Conservation (phyloP, 306 rosid genomes). For the Acacia acuminata region DNA sequence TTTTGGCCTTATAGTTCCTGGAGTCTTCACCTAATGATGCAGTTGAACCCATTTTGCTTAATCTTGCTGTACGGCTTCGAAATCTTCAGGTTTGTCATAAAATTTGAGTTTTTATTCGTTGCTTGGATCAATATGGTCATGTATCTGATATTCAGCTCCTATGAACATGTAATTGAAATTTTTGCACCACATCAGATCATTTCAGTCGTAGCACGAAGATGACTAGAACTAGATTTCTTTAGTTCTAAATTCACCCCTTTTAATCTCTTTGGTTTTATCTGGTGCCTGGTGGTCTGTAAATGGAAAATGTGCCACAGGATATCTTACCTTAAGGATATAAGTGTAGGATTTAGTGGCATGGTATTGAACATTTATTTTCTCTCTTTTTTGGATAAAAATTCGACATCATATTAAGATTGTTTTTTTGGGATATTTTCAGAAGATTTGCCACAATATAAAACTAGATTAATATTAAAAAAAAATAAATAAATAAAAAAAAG, state of each 20-base stretch:
- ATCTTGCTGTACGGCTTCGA: conserved; percentile 80
- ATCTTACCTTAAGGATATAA: conserved; percentile 5
- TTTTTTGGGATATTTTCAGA: background rate
- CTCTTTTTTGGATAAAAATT: background rate
- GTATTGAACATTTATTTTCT: background rate
- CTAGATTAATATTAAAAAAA: background rate
- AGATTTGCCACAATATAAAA: background rate
- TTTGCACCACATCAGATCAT: background rate
- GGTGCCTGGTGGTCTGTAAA: background rate
- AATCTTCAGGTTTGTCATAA: conserved; percentile 75
- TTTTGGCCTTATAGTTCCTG: conserved; percentile 58
- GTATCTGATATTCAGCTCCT: conserved; percentile 14
- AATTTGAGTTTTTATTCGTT: conserved; percentile 1
- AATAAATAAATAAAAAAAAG: too few relatives aligned
- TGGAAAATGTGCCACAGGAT: background rate
- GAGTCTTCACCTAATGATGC: conserved; percentile 84
- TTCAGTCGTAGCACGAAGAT: background rate
- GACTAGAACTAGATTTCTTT: background rate
- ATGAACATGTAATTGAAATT: background rate
- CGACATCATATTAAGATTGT: background rate
- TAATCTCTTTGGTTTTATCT: background rate
- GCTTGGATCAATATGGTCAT: conserved; percentile 8
- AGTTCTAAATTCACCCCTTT: background rate
- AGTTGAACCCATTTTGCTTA: conserved; percentile 84
- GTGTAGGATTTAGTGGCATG: background rate